Evolutionary conservation across 176 grass and related monocot genomes (phyloP), one percentile per base, ranked within the genome.

Genomic region (Paspalum vaginatum): DNA sequence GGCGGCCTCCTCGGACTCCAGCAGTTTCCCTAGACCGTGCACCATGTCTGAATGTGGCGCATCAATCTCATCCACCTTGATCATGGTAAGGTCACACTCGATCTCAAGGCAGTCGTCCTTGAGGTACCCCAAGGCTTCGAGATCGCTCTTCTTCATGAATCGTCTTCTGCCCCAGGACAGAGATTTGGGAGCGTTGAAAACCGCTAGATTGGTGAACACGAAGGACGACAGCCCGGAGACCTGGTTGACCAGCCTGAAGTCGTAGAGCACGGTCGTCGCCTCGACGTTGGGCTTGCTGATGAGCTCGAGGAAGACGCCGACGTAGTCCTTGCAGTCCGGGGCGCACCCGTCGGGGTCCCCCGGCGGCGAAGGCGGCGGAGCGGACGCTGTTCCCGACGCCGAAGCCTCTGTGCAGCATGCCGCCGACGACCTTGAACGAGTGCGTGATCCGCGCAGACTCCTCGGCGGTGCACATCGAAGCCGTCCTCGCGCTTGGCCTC

Each of bases 161-260:
- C 38, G 3, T 12, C 0, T 0, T 1, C 0, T 0, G 12, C 59
- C 59, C 11, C 11, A 6, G 12, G 5, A 2, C 7, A 4, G 5
- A 32, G 32, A 32, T 0, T 0, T 13, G 27, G 11, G 1, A 61
- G 11, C 25, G 12, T 61, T 61, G 24, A 49, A 13, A 3, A 49
- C 47, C 47, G 11, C 11, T 8, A 13, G 8, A 49, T 3, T 0
- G 13, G 49, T 2, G 49, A 15, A 16, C 49, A 51, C 13, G 12
- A 12, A 51, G 0, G 13, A 6, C 4, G 11, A 48, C 41, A n/a
- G 9, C 16, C 39, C 12, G 6, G 66, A 15, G 11, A 12, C 44
- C 0, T 24, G 66, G 66, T 69, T 15, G n/a, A 69, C 43, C 21
- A 69, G 21, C n/a, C 66, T 47, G 66, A 69, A 47, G 0, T 25